Evolutionary conservation across 768 basidiomycete species (phyloP).

Genomic region (Boletellus emodensis): DNA sequence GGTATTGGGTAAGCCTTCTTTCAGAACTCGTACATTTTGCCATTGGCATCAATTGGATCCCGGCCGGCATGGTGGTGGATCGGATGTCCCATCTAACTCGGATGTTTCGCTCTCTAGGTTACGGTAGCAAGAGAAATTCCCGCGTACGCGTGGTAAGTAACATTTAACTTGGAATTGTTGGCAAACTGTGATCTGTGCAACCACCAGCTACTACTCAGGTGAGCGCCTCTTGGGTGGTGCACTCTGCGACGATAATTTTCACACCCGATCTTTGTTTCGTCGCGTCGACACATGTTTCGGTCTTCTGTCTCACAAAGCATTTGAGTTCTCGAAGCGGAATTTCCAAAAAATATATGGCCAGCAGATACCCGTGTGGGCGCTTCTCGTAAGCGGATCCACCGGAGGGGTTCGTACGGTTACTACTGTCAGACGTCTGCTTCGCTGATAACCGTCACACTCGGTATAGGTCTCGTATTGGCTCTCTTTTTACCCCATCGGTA

Average conservation of each 20-base stretch:
- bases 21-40: constrained; percentile 9
- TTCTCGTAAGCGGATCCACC: constrained; percentile 77
- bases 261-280: neutral
- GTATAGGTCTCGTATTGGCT: constrained; percentile 65
- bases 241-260: neutral
- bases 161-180: neutral
- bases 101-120: constrained; percentile 43
- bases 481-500: constrained; percentile 84
- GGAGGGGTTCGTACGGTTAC: constrained; percentile 58
- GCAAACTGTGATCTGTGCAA: neutral
- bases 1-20: constrained; percentile 73
- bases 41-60: neutral
- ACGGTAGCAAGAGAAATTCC: constrained; percentile 94
- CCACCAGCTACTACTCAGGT: constrained; percentile 66
- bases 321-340: constrained; percentile 83
- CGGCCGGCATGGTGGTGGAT: neutral
- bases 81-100: neutral
- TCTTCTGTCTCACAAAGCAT: constrained; percentile 44
- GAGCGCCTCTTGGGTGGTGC: neutral
- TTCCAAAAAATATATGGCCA: constrained; percentile 62
- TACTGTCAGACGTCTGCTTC: neutral
- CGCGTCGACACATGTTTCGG: neutral
- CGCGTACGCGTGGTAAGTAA: constrained; percentile 75
- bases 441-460: neutral
- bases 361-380: constrained; percentile 78